Conservation (phyloP, 2,329 filamentous ascomycete species). For the Dactylellina sp. region DNA sequence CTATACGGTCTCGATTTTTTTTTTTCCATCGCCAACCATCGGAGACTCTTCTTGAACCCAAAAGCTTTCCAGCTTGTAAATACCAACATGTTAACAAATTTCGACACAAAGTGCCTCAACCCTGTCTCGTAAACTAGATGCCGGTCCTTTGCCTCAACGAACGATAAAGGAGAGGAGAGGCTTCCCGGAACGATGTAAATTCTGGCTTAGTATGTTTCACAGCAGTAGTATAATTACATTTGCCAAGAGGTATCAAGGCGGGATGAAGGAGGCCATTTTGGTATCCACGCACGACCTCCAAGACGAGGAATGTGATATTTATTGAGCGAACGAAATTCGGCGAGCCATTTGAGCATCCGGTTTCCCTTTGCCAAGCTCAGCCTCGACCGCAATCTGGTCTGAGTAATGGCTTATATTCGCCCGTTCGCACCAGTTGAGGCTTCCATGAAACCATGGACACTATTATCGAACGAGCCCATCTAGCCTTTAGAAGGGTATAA, state of each 20-base stretch:
- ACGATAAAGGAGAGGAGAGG: too few species aligned
- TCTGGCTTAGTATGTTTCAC: not conserved
- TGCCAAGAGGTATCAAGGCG: conserved; percentile 3
- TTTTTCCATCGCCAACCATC: too few species aligned
- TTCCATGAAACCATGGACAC: conserved; percentile 54
- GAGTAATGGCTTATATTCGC: conserved; percentile 34
- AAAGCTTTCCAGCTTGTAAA: too few species aligned
- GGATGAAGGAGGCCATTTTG: conserved; percentile 2
- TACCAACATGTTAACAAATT: too few species aligned
- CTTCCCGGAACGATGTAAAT: not conserved
- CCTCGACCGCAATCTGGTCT: conserved; percentile 5
- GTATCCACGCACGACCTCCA: conserved; percentile 29
- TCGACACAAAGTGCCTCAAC: too few species aligned
- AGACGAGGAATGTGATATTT: conserved; percentile 2
- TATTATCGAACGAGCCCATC: conserved; percentile 27
- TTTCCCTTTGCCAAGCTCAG: conserved; percentile 26
- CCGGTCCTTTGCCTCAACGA: too few species aligned
- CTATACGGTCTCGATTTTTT: conserved; percentile 4
- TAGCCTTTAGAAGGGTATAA: conserved; percentile 17
- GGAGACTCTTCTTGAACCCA: too few species aligned
- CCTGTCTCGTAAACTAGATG: too few species aligned
- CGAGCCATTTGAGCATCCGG: conserved; percentile 22
- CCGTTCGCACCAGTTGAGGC: conserved; percentile 16
- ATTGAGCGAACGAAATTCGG: conserved; percentile 1
- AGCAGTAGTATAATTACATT: not conserved